These are phyloP conservation scores for Daedaleopsis sinensis DNA, from an alignment of 768 basidiomycete species.

Conservation along the genomic window DNA sequence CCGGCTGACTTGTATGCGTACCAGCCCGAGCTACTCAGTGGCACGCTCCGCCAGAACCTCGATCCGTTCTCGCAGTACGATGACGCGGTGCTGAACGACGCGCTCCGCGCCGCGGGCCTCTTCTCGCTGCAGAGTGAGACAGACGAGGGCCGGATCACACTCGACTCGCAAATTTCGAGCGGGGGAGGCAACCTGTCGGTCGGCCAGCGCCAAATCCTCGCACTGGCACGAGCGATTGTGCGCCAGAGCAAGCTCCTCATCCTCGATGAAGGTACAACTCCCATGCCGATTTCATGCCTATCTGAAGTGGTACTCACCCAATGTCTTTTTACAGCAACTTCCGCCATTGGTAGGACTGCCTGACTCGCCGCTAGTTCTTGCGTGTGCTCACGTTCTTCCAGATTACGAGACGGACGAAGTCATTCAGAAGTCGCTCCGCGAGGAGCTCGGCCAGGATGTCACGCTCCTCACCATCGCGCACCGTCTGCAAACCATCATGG, in stretches of 20 bases:
- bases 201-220: constrained; percentile 64
- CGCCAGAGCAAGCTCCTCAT: constrained; percentile 58
- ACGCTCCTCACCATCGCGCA: constrained; percentile 54
- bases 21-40: constrained; percentile 54
- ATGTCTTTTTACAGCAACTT: constrained; percentile 37
- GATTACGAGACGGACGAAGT: constrained; percentile 49
- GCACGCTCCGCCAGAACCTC: constrained; percentile 57
- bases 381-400: neutral
- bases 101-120: constrained; percentile 51
- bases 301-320: neutral
- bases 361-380: neutral
- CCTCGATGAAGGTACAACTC: constrained; percentile 51
- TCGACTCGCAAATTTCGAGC: constrained; percentile 48
- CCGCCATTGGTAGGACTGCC: constrained; percentile 41
- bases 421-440: constrained; percentile 47
- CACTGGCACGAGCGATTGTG: constrained; percentile 60
- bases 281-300: neutral
- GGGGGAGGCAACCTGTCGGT: constrained; percentile 52
- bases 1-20: neutral
- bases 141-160: constrained; percentile 42
- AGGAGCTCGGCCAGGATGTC: constrained; percentile 39
- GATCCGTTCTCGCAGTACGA: constrained; percentile 62
- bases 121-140: constrained; percentile 44
- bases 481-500: constrained; percentile 47
- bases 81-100: constrained; percentile 53